Base-by-base conservation (phyloP, 2,329 filamentous ascomycete species). In the Ascosphaera apis region DNA sequence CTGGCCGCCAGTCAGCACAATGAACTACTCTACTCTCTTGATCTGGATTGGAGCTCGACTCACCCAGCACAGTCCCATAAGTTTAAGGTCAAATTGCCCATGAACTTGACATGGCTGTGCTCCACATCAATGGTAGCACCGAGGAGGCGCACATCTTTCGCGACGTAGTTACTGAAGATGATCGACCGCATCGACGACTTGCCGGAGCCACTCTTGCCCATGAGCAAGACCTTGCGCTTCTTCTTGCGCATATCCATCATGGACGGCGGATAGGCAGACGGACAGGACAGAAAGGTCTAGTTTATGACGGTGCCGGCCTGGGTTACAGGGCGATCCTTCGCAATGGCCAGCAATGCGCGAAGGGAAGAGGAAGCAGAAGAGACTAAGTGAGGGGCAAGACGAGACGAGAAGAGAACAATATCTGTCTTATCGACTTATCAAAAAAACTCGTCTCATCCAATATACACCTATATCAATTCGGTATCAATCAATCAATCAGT, bases 181-280 rank as follows among this genome's bases (percentile, higher is more conserved):
- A 98, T 95, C 50, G 79, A 88, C 43, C 88, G 72, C 88, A 98
- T 98, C 38, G 83, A 93, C 31, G 84, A 93, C 60, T 98, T 98
- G 37, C 88, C 88, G 0, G 86, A 92, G 37, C 88, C 88, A 42
- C 81, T 91, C 63, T 93, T 93, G 47, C 88, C 88, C 88, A 84
- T 84, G 42, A 84, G 62, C 35, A 84, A 63, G 36, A 84, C 78
- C 66, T 84, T 84, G 62, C 80, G 81, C 66, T 84, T 84, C 64
- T 82, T 80, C 48, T 62, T 62, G 28, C 58, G 54, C 15, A 49
- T 48, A 43, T 61, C 58, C 57, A 61, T 61, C 50, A 39, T 36
- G 25, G 37, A 38, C 39, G 34, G 38, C 36, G 17, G 37, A 38
- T 33, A 37, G 38, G 23, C 34, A 36, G 41, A 41, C 44, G 37